Base-by-base conservation (phyloP, 2,329 filamentous ascomycete genomes). In the Aureobasidium melanogenum region DNA sequence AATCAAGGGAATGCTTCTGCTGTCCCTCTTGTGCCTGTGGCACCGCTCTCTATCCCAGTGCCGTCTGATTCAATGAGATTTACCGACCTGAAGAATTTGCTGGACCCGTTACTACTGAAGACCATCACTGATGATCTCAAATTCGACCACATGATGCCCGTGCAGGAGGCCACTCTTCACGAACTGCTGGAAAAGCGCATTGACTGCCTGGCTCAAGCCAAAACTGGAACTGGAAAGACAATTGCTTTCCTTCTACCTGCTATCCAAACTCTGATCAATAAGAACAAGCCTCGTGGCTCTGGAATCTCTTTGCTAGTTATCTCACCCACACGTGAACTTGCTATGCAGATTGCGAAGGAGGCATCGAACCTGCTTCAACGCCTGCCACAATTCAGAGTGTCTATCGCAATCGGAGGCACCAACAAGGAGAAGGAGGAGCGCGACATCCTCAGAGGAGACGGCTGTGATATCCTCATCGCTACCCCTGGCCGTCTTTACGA, bases 141-240 rank as follows among this genome's bases (percentile, higher is more conserved):
- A 51, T 73, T 68, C 15, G 43, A 39, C 30, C 32, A 30, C 65
- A 81, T 82, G 80, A 79, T 78, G 7, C 79, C 80, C 2, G 81
- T 83, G 14, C 81, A 83, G 66, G 75, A 80, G 55, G 79, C 78
- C 67, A 79, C 82, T 6, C 70, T 83, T 61, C 77, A 72, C 2
- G 76, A 81, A 63, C 72, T 83, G 28, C 79, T 80, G 8, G 73
- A 69, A 41, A 76, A 77, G 69, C 74, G 74, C 41, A 76, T 76
- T 50, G 80, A 83, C 66, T 82, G 80, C 64, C 75, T 83, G 36
- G 82, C 82, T 34, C 80, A 82, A 64, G 94, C 93, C 62, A 96
- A 91, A 76, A 69, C 64, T 93, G 93, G 94, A 24, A 97, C 93
- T 19, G 94, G 94, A 54, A 99, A 99, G 79, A 99, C 94, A 0